These are phyloP conservation scores for Colletotrichum lentis DNA, from an alignment of 2,329 filamentous ascomycete species.

Conservation along the genomic window DNA sequence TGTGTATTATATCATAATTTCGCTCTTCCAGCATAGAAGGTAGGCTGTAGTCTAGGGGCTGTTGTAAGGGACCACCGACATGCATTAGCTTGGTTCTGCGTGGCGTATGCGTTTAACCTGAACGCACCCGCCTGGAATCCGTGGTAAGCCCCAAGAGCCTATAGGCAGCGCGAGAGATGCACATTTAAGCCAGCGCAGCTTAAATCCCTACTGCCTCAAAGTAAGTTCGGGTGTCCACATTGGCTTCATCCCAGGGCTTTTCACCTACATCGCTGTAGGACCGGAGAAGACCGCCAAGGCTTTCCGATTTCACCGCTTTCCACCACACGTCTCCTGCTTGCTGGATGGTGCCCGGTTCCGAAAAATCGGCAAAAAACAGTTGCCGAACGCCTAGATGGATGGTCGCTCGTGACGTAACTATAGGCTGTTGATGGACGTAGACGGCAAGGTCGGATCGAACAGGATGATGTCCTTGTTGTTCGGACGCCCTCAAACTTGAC, in stretches of 20 bases:
- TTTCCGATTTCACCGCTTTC: not conserved
- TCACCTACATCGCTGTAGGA: constrained; percentile 1
- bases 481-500: constrained; percentile 18
- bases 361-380: constrained; percentile 4
- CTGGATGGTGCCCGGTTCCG: not conserved
- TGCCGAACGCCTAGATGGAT: constrained; percentile 14
- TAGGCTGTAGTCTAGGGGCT: constrained; percentile 10
- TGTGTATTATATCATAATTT: constrained; percentile 18
- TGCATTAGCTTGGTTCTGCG: not conserved
- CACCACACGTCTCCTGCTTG: constrained; percentile 15
- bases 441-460: constrained; percentile 9
- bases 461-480: not conserved
- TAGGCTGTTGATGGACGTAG: not conserved
- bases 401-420: constrained; percentile 12
- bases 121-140: not conserved
- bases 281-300: constrained; percentile 3
- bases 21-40: constrained; percentile 5
- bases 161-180: not conserved
- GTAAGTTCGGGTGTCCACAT: not conserved
- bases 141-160: not conserved
- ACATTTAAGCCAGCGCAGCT: not conserved
- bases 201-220: constrained; percentile 1
- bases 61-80: constrained; percentile 9
- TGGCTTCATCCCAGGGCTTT: not conserved
- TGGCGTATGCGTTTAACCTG: not conserved